Evolutionary conservation across 768 basidiomycete species (phyloP).

Genomic region (Xerocomus spinulosus): DNA sequence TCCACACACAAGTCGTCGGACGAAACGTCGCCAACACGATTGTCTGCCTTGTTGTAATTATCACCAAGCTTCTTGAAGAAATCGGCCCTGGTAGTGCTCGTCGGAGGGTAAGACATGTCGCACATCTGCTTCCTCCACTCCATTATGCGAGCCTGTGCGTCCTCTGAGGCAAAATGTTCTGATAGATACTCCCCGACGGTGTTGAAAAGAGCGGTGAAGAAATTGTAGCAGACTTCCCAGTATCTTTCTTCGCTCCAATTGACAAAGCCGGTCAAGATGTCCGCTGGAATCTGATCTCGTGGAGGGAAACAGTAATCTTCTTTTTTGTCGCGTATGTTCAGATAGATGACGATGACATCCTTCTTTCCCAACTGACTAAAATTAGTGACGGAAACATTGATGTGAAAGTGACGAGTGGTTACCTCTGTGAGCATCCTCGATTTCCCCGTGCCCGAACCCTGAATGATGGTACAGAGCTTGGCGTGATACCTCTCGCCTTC

Average conservation of each 20-base stretch:
- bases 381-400: neutral
- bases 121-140: no score
- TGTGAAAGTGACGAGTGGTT: no score
- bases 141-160: neutral
- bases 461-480: slow-evolving; percentile 7
- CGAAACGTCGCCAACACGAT: no score
- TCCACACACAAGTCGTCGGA: no score
- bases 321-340: neutral
- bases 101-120: neutral
- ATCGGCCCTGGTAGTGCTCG: neutral
- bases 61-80: neutral
- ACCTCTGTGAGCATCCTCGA: slow-evolving; percentile 14
- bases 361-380: neutral
- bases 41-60: neutral
- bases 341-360: neutral
- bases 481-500: slow-evolving; percentile 1
- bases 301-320: neutral
- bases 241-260: neutral
- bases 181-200: neutral
- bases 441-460: slow-evolving; percentile 14
- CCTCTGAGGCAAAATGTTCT: neutral
- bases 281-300: neutral
- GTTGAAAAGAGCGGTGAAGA: slow-evolving; percentile 2
- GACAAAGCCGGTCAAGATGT: neutral
- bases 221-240: neutral